Conservation (phyloP, 148 eudicot species). For the Mesembryanthemum crystallinum region DNA sequence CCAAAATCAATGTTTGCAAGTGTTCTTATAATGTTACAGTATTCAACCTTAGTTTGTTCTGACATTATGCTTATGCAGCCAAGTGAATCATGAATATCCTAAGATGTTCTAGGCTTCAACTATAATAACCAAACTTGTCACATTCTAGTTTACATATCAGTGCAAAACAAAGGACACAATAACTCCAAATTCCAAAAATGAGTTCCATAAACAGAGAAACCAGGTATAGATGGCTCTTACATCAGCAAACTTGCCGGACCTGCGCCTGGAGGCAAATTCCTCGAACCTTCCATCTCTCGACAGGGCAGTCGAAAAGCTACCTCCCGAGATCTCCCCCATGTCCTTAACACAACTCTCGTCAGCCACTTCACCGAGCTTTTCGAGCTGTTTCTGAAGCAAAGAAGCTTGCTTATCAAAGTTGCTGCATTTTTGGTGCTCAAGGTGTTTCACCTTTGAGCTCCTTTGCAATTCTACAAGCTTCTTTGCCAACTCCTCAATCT, state of each 20-base stretch:
- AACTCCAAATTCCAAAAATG: neutral
- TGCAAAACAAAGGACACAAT: no score
- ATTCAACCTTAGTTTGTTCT: no score
- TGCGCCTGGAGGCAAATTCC: constrained; percentile 17
- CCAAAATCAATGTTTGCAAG: no score
- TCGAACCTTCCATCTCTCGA: constrained; percentile 13
- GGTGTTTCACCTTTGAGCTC: constrained; percentile 35
- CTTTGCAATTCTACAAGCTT: constrained; percentile 53
- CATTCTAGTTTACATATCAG: no score
- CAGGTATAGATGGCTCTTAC: constrained; percentile 36
- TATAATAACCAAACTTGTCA: neutral
- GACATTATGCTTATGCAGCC: no score
- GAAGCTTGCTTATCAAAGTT: constrained; percentile 64
- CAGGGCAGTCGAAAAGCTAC: constrained; percentile 18
- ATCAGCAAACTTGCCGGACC: constrained; percentile 43
- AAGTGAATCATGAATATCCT: neutral
- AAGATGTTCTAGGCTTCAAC: neutral
- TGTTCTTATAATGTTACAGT: no score
- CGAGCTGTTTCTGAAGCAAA: constrained; percentile 53
- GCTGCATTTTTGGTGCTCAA: constrained; percentile 35
- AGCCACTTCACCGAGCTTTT: constrained; percentile 41
- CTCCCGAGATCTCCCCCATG: constrained; percentile 30
- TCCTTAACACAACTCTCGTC: constrained; percentile 28
- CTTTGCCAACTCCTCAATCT: constrained; percentile 61
- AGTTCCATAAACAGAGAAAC: neutral